Base-by-base conservation (phyloP, 768 basidiomycete genomes). In the Leccinum variicolor region DNA sequence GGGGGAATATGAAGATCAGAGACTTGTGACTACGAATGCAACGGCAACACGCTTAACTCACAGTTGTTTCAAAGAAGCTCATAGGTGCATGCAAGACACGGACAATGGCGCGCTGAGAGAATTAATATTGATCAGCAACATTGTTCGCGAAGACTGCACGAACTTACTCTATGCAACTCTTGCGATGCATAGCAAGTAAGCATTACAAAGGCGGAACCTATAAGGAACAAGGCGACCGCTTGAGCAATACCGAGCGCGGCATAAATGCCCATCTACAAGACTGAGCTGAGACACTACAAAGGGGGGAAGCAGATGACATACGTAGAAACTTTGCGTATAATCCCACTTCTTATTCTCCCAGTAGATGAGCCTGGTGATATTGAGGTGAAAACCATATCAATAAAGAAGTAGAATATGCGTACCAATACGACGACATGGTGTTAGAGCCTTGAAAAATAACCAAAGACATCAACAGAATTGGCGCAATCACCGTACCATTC, bases 11-110 rank as follows among this genome's bases (percentile, higher is more conserved):
- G 54, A 19, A 54, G 36, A 23, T 45, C 56, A 26, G 25, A 7
- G 3, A 43, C 25, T 14, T 17, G 28, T 3, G 11, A 17, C n/a
- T 17, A 23, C 29, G 13, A 13, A 47, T 26, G 5, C 23, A 11
- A 34, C 29, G 11, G n/a, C 9, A 25, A 39, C 46, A 31, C 2
- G 46, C 31, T 41, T 45, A 17, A 65, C 77, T 64, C 65, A 86
- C 85, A 6, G 89, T 91, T 2, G 87, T 93, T 67, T 95, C 94
- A 67, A 93, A 95, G 76, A 93, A 94, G 7, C 84, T 85, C 87
- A 92, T 93, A 0, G 92, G 92, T 1, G 92, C 90, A 68, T 86
- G 83, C 81, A 95, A 82, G 50, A 94, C 81, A 21, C 86, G 82
- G 8, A 76, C 73, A 54, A 90, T 81, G 6, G 90, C 85, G 58